Evolutionary conservation across 306 rosid genomes (phyloP), one percentile per base, ranked within the genome.

Genomic region (Inga oerstediana): DNA sequence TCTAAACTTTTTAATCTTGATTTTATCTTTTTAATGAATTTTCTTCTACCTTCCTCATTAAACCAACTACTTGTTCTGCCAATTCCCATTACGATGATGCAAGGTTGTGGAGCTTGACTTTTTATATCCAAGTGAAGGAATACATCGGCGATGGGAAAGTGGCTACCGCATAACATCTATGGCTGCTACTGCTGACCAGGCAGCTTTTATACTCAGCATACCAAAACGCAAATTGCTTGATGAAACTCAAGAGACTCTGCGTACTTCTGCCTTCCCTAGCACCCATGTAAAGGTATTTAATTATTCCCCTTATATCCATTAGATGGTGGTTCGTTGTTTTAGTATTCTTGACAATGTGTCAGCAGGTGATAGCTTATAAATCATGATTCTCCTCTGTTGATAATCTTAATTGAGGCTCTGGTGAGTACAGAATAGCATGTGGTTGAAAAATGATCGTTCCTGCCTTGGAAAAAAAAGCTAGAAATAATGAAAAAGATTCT

Each of bases 191-290:
- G 81, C 83, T 58, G 98, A 94, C 75, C 98, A 94, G 88, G 98
- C 93, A 76, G 98, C 98, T 88, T 91, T 94, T 82, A 94, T 94
- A 62, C 89, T 94, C 76, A 94, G 98, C 90, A 89, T 92, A 84
- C 98, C 98, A 15, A 94, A 94, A 80, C 97, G 98, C 44, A 94
- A 94, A 86, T 86, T 91, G 84, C 84, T 85, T 81, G 98, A 94
- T 68, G 98, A 93, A 87, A 94, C 97, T 71, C 97, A 94, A 85
- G 98, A 94, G 76, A 94, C 98, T 56, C 82, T 94, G 56, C 97
- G 98, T 7, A 94, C 98, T 49, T 89, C 98, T 86, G 98, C 98
- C 81, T 94, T 94, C 80, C 98, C 98, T 13, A 94, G 97, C 89
- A 93, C 96, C 79, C 98, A 94, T 84, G 97, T 94, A 43, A 94